Evolutionary conservation across 441 rosid species (phyloP), one percentile per base, ranked within the genome.

Genomic region (Daphne laureola): DNA sequence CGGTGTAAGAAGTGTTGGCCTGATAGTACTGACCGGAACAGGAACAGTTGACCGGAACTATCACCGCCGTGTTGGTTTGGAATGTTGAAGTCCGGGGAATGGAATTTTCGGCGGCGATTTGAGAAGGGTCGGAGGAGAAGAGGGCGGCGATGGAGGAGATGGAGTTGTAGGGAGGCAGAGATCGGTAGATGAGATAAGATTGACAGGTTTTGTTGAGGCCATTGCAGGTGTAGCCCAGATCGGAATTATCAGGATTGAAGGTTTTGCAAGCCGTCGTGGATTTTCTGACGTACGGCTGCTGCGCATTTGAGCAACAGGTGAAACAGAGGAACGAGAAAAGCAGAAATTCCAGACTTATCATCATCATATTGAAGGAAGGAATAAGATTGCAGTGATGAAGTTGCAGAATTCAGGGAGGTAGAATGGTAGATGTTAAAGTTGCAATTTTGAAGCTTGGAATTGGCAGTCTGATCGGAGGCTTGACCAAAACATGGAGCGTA

Each of bases 161-260:
- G 13, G 65, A 76, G 53, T 70, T 58, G 62, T 67, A 81, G 14
- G 72, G 83, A 43, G 90, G 76, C 25, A 41, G 64, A 15, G 94
- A 74, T 55, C 96, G 63, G 80, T 79, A 83, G 57, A 62, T 57
- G 47, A 80, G 82, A 63, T 81, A 87, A 46, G 82, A 18, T 38
- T 59, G 79, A 66, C 96, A 90, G 5, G 63, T 74, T 14, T 9
- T 69, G 72, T 73, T 78, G 12, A 67, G 71, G 69, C 86, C 94
- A 59, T 82, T 87, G 62, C 97, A 87, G 58, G 79, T 55, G 72
- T 84, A 84, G 0, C 94, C 96, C 17, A 87, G 70, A 54, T 58
- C 76, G 8, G 94, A 82, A 61, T 65, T 66, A 9, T 69, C 64
- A 52, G 61, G 48, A 16, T 54, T 67, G 14, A 48, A 17, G 69